These are phyloP conservation scores for Phaseolus coccineus DNA, from an alignment of 331 rosid genomes.

Conservation along the genomic window DNA sequence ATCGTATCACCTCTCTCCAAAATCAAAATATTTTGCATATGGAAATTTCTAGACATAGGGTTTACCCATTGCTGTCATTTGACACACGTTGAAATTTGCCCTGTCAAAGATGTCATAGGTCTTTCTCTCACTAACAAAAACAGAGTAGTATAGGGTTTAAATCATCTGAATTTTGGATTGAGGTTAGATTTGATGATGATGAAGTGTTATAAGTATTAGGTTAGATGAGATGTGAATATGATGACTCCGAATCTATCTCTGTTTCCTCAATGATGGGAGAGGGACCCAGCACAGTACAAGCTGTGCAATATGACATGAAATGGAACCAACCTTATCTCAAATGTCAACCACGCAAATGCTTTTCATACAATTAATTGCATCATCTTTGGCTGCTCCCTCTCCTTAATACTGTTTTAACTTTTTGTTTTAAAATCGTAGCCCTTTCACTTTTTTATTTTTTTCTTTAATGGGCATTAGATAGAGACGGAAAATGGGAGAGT, in stretches of 20 bases:
- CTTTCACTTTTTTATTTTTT: too few species aligned
- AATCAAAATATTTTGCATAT: neutral
- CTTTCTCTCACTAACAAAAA: constrained; percentile 9
- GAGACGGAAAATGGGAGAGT: too few species aligned
- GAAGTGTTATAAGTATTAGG: constrained; percentile 11
- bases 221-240: neutral
- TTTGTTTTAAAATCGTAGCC: too few species aligned
- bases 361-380: constrained; percentile 24
- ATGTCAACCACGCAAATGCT: constrained; percentile 46
- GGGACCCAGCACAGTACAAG: constrained; percentile 31
- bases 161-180: constrained; percentile 6
- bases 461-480: too few species aligned
- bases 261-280: constrained; percentile 42
- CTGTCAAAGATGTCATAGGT: constrained; percentile 22
- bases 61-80: neutral
- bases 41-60: neutral
- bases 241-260: constrained; percentile 10
- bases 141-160: neutral
- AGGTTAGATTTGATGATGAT: neutral
- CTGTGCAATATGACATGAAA: constrained; percentile 11
- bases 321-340: neutral
- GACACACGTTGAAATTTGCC: neutral
- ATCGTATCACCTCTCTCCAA: neutral
- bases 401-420: too few species aligned
- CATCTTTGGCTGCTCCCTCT: neutral